These are phyloP conservation scores for Flaveria sonorensis DNA, from an alignment of 129 eudicot species.

Conservation along the genomic window DNA sequence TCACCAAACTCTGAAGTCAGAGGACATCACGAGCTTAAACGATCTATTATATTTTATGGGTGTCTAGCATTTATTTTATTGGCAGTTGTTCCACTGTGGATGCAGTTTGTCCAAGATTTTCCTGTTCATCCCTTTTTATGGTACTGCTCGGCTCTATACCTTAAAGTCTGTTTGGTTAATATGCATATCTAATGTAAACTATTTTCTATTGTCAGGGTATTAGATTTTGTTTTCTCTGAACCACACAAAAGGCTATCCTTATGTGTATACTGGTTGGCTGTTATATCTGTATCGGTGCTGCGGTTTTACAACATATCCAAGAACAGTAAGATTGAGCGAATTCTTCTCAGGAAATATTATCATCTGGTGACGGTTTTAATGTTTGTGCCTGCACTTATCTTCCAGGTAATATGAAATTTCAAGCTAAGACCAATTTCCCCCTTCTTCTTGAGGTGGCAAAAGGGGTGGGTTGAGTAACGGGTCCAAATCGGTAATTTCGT, in stretches of 20 bases:
- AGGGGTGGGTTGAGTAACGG: slow-evolving; percentile 3
- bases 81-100: slow-evolving; percentile 72
- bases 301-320: slow-evolving; percentile 77
- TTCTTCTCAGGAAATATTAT: slow-evolving; percentile 95
- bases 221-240: slow-evolving; percentile 76
- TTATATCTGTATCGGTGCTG: slow-evolving; percentile 64
- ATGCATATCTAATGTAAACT: not conserved
- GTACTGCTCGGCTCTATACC: slow-evolving; percentile 36
- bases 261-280: slow-evolving; percentile 80
- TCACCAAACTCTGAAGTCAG: slow-evolving; percentile 32
- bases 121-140: slow-evolving; percentile 72
- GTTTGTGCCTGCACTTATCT: slow-evolving; percentile 90
- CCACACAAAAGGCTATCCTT: slow-evolving; percentile 83
- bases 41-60: slow-evolving; percentile 58
- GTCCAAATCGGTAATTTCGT: not conserved
- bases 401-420: slow-evolving; percentile 59
- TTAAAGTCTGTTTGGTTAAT: not conserved
- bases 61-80: slow-evolving; percentile 50
- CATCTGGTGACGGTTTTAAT: slow-evolving; percentile 88
- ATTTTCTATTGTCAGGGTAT: slow-evolving; percentile 55
- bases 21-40: slow-evolving; percentile 36
- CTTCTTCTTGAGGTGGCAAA: slow-evolving; percentile 4
- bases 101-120: slow-evolving; percentile 80
- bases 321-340: slow-evolving; percentile 89
- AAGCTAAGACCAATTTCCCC: not conserved